A percentile compares a stretch with the other conserved stretches of the same genome.
phyloP scores from a whole-genome alignment of 2,329 filamentous ascomycete genomes.

The Cytospora piceae region DNA sequence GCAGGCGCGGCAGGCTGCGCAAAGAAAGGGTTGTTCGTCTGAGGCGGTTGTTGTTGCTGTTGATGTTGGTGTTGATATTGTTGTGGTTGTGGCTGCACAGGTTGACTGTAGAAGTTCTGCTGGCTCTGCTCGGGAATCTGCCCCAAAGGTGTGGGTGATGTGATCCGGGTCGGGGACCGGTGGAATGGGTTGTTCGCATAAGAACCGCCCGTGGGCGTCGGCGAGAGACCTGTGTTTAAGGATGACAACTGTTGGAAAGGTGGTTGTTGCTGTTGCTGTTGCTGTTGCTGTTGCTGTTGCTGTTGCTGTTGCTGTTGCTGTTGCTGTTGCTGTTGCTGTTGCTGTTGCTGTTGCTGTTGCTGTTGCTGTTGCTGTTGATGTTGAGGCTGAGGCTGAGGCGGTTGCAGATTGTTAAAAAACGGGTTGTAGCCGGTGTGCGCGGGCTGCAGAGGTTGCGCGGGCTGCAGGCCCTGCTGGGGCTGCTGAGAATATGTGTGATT shows the following conservation, averaged over 20 bases:
- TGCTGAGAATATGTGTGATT: conserved; percentile 48
- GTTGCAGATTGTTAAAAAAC: conserved; percentile 49
- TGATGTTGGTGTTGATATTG: conserved; percentile 38
- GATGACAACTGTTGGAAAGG: conserved; percentile 43
- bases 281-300: conserved; percentile 35
- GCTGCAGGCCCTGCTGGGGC: conserved; percentile 31
- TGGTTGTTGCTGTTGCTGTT: conserved; percentile 36
- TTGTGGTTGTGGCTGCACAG: conserved; percentile 31
- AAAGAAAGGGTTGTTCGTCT: conserved; percentile 31
- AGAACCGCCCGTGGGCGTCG: conserved; percentile 33
- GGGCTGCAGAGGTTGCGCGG: conserved; percentile 41
- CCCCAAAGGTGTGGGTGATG: conserved; percentile 50
- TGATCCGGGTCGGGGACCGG: conserved; percentile 54
- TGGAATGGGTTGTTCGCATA: conserved; percentile 53
- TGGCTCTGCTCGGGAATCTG: conserved; percentile 59
- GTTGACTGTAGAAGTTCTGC: conserved; percentile 44
- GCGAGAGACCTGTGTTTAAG: conserved; percentile 41
- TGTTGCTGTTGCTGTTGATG: conserved; percentile 35
- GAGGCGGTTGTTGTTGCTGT: conserved; percentile 33
- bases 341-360: conserved; percentile 37
- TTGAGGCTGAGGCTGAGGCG: conserved; percentile 36
- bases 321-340: conserved; percentile 36
- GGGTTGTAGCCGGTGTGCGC: conserved; percentile 55
- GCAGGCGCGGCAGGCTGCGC: conserved; percentile 33
- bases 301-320: conserved; percentile 37